Percentiles rank a stretch among this genome's conserved stretches.
Evolutionary conservation across 1,139 yeast species (phyloP).

Genomic region (Magnusiomyces clavatus): DNA sequence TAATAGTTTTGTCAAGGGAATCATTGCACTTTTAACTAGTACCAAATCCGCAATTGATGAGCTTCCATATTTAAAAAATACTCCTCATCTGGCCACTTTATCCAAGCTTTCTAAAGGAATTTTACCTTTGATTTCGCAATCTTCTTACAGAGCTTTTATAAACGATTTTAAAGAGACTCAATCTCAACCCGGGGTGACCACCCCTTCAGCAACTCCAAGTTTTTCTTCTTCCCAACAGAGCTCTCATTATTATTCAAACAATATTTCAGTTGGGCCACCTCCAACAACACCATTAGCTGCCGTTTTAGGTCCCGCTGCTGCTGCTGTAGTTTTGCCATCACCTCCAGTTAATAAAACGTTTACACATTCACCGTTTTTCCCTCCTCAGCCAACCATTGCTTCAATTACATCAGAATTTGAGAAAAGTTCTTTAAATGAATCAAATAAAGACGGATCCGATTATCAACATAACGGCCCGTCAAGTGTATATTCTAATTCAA

Average conservation of each 20-base stretch:
- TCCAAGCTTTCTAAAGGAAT: conserved; percentile 89
- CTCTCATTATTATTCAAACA: neutral
- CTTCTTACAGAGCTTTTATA: conserved; percentile 38
- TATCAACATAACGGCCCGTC: no score
- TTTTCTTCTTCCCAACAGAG: conserved; percentile 1
- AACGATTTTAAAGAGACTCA: neutral
- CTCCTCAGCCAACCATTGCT: neutral
- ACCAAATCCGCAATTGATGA: conserved; percentile 80
- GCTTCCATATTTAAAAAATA: conserved; percentile 70
- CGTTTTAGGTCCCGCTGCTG: conserved; percentile 34
- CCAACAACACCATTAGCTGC: conserved; percentile 34
- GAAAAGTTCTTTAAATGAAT: no score
- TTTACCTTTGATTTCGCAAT: conserved; percentile 65
- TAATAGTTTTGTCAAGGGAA: conserved; percentile 72
- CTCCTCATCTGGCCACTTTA: conserved; percentile 69
- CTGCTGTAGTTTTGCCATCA: conserved; percentile 27
- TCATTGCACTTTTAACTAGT: conserved; percentile 72
- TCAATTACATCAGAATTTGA: no score
- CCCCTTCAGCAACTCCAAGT: neutral
- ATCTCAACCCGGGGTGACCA: no score
- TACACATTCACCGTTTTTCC: conserved; percentile 17
- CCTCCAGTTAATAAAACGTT: conserved; percentile 17
- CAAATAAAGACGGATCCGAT: no score
- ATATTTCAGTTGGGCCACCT: conserved; percentile 5
- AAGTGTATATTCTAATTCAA: no score